Conservation (phyloP, 805 yeast species). For the Myxozyma nipponensis region DNA sequence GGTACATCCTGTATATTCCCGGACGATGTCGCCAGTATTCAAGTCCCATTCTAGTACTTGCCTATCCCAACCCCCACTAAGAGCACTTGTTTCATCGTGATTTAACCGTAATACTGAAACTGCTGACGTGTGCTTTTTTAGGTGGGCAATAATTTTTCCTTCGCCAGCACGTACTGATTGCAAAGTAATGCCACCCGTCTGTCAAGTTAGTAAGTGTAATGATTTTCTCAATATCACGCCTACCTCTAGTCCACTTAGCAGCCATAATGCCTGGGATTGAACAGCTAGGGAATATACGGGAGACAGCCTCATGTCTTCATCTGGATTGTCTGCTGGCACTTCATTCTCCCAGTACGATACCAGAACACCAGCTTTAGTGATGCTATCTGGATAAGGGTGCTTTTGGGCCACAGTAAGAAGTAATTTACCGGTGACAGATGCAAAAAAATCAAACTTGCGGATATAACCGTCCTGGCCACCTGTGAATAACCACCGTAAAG, state of each 20-base stretch:
- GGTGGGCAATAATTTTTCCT: constrained; percentile 75
- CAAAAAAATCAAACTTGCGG: constrained; percentile 80
- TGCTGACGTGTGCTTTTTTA: constrained; percentile 65
- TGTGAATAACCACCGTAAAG: constrained; percentile 80
- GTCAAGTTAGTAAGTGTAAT: background rate
- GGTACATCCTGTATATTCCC: constrained; percentile 51
- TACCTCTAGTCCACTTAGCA: constrained; percentile 65
- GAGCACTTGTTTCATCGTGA: constrained; percentile 54
- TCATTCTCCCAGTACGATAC: constrained; percentile 94
- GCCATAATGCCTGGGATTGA: constrained; percentile 78
- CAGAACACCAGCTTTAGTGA: constrained; percentile 78
- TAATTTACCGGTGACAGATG: constrained; percentile 79
- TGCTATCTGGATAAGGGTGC: constrained; percentile 82
- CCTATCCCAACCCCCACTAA: constrained; percentile 92
- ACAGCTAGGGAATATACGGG: constrained; percentile 88
- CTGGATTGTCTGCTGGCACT: constrained; percentile 51
- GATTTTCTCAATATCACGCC: background rate
- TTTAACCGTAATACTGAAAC: constrained; percentile 69
- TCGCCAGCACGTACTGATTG: constrained; percentile 81
- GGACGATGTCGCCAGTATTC: constrained; percentile 56
- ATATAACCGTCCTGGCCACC: constrained; percentile 97
- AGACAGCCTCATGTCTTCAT: constrained; percentile 44
- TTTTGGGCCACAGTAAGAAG: constrained; percentile 88
- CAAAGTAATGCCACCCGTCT: constrained; percentile 79
- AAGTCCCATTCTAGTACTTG: constrained; percentile 80